Conservation (phyloP, 345 rosid species). For the Boechera divaricarpa region DNA sequence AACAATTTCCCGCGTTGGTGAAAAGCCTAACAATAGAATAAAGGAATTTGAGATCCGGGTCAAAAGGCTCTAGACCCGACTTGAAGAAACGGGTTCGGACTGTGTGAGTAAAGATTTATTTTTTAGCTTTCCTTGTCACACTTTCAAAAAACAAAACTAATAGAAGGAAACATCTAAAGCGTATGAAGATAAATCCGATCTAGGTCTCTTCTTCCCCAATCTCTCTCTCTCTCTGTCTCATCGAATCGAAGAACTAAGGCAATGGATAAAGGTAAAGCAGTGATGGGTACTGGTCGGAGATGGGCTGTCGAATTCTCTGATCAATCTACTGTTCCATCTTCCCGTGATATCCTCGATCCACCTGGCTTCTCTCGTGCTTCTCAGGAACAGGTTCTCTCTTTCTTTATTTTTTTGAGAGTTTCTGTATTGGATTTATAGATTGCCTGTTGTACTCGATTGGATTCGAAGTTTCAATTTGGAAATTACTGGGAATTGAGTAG, state of each 20-base stretch:
- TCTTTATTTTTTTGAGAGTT: too few species aligned
- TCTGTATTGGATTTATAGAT: not conserved
- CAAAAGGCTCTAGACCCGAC: not conserved
- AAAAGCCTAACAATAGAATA: not conserved
- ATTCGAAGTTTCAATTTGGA: not conserved
- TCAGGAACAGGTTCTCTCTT: conserved; percentile 63
- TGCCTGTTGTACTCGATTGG: not conserved
- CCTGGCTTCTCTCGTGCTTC: conserved; percentile 92
- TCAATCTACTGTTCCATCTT: conserved; percentile 71
- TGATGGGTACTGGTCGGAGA: conserved; percentile 92
- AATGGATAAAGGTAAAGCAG: conserved; percentile 99
- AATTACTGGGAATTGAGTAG: conserved; percentile 5
- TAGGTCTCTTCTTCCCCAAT: conserved; percentile 30
- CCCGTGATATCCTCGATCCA: conserved; percentile 94
- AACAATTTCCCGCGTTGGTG: not conserved
- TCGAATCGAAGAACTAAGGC: conserved; percentile 9
- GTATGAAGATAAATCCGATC: conserved; percentile 38
- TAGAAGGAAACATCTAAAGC: conserved; percentile 9
- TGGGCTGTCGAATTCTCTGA: conserved; percentile 99
- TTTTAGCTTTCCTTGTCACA: not conserved
- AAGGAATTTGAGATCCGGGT: conserved; percentile 17
- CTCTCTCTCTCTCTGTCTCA: not conserved
- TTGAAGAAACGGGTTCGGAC: conserved; percentile 31
- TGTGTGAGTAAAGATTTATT: not conserved
- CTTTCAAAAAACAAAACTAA: not conserved